Conservation (phyloP, 352 stramenopile genomes). For the Blastocystis sp. region DNA sequence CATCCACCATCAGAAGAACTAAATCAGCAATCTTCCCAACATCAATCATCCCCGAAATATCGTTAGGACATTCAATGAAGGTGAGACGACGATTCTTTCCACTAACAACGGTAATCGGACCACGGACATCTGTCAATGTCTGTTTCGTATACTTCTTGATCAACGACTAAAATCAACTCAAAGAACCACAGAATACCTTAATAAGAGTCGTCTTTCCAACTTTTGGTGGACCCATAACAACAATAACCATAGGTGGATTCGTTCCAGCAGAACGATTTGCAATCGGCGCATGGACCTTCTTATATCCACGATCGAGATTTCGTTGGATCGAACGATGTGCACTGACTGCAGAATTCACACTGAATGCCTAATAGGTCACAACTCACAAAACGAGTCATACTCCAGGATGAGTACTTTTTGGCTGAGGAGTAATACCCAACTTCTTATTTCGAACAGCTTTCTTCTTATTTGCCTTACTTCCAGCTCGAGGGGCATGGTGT, state of each 20-base stretch:
- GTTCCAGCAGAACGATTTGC: conserved; percentile 75
- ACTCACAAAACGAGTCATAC: conserved; percentile 54
- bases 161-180: conserved; percentile 73
- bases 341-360: conserved; percentile 85
- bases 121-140: conserved; percentile 88
- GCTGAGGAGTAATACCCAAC: conserved; percentile 75
- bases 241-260: conserved; percentile 84
- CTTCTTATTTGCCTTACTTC: conserved; percentile 69
- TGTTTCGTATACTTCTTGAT: conserved; percentile 98
- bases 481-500: conserved; percentile 43
- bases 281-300: conserved; percentile 86
- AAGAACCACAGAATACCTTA: conserved; percentile 65
- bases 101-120: conserved; percentile 94
- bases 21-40: conserved; percentile 84
- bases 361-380: conserved; percentile 91
- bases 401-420: conserved; percentile 71
- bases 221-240: conserved; percentile 90
- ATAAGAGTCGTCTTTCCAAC: conserved; percentile 97
- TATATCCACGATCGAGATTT: conserved; percentile 89
- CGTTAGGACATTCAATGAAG: conserved; percentile 95
- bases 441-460: conserved; percentile 86
- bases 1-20: conserved; percentile 94
- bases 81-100: conserved; percentile 94
- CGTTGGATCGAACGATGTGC: conserved; percentile 90
- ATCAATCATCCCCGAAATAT: conserved; percentile 78